Conservation (phyloP, 1,284 basidiomycete genomes). For the Melampsora medusae region DNA sequence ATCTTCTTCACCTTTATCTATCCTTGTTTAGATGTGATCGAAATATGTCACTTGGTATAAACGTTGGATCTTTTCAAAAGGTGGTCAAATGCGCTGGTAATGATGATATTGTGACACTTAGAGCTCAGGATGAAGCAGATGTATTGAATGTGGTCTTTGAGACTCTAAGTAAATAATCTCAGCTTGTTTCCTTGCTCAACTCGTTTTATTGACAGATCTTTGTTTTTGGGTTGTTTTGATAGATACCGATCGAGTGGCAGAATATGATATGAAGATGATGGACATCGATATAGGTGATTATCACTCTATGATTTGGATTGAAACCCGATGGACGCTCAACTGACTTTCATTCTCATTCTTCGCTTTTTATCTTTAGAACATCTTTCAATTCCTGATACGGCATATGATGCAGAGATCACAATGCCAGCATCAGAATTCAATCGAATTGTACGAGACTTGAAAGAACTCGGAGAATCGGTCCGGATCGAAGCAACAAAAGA, state of each 20-base stretch:
- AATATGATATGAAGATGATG: slow-evolving; percentile 99
- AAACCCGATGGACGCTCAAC: background rate
- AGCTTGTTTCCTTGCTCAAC: slow-evolving; percentile 7
- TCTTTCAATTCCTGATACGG: slow-evolving; percentile 95
- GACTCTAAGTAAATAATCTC: slow-evolving; percentile 68
- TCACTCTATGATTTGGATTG: too few species aligned
- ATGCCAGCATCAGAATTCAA: slow-evolving; percentile 84
- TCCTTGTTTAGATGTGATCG: slow-evolving; percentile 81
- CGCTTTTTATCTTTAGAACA: slow-evolving; percentile 64
- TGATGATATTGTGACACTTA: slow-evolving; percentile 87
- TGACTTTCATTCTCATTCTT: background rate
- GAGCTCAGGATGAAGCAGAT: slow-evolving; percentile 88
- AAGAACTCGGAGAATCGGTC: slow-evolving; percentile 88
- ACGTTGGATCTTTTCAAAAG: slow-evolving; percentile 81
- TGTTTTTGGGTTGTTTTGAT: slow-evolving; percentile 27
- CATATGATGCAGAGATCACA: slow-evolving; percentile 89
- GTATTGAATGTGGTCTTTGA: slow-evolving; percentile 86
- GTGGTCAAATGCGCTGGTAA: slow-evolving; percentile 97
- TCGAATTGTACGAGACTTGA: slow-evolving; percentile 88
- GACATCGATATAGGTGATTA: slow-evolving; percentile 70
- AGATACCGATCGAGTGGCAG: slow-evolving; percentile 91
- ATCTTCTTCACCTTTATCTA: slow-evolving; percentile 47
- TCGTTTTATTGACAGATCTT: slow-evolving; percentile 45
- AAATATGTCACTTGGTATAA: slow-evolving; percentile 73
- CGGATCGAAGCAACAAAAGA: slow-evolving; percentile 95